phyloP scores from a whole-genome alignment of 352 stramenopile species.

The Blastocystis sp. region DNA sequence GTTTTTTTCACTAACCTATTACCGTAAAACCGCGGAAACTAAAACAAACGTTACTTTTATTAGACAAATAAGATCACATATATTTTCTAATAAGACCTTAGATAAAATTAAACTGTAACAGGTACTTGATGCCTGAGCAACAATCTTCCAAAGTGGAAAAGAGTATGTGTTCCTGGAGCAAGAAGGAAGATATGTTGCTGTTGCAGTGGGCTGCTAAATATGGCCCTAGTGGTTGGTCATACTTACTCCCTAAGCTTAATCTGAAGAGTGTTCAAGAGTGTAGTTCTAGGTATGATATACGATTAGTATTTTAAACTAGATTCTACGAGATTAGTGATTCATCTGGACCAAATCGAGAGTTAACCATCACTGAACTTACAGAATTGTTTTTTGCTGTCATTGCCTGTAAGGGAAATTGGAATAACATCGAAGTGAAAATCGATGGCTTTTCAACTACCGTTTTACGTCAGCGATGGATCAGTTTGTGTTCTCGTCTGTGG shows the following conservation, averaged over 20 bases:
- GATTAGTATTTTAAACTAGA: background rate
- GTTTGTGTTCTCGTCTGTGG: background rate
- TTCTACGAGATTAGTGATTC: background rate
- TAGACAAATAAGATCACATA: too few relatives aligned
- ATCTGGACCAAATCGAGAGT: background rate
- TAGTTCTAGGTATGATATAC: background rate
- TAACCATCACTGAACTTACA: background rate
- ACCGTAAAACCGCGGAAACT: too few relatives aligned
- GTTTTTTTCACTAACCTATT: too few relatives aligned
- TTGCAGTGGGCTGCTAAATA: constrained; percentile 5
- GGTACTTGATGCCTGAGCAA: too few relatives aligned
- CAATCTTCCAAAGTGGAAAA: too few relatives aligned
- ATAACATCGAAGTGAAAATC: background rate
- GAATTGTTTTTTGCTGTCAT: background rate
- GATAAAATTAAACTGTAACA: too few relatives aligned
- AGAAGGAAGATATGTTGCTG: background rate
- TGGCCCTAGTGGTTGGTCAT: constrained; percentile 8
- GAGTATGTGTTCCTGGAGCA: background rate
- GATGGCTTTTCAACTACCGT: background rate
- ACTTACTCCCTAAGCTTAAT: background rate
- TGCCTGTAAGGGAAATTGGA: background rate
- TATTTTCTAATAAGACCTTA: too few relatives aligned
- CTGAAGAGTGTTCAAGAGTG: background rate
- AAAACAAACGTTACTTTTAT: too few relatives aligned
- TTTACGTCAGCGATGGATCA: background rate